Percentiles rank a stretch among this genome's conserved stretches.
Conservation (phyloP, 257 asterid species). For the Solanum paucissectum region DNA sequence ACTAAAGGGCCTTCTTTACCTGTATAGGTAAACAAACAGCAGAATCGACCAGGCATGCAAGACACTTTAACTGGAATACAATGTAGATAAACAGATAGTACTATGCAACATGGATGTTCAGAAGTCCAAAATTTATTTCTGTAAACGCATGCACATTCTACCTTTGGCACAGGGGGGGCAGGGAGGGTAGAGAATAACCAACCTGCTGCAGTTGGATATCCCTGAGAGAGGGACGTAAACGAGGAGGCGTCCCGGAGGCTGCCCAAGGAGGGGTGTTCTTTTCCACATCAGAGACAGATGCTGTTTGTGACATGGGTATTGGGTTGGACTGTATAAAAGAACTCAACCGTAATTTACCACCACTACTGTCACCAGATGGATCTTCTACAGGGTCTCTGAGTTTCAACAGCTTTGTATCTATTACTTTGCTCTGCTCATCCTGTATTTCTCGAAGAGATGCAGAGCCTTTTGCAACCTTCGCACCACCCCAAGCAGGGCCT, state of each 20-base stretch:
- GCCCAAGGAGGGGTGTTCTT: slow-evolving; percentile 89
- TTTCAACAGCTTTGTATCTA: slow-evolving; percentile 23
- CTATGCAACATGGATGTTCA: not conserved
- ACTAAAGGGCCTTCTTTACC: not conserved
- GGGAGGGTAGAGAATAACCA: not conserved
- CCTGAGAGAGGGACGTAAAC: slow-evolving; percentile 81
- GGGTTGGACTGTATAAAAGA: slow-evolving; percentile 58
- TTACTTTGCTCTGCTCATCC: slow-evolving; percentile 76
- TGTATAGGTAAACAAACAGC: not conserved
- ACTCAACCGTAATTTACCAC: slow-evolving; percentile 44
- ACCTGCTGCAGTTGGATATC: slow-evolving; percentile 97
- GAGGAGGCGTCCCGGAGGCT: slow-evolving; percentile 71
- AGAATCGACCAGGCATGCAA: not conserved
- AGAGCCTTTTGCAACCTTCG: slow-evolving; percentile 35
- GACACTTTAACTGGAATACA: not conserved
- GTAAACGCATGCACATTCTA: not conserved
- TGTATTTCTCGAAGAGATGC: slow-evolving; percentile 80
- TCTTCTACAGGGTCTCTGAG: slow-evolving; percentile 31
- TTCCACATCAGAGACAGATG: slow-evolving; percentile 53
- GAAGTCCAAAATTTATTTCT: not conserved
- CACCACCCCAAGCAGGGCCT: slow-evolving; percentile 99
- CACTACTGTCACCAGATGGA: slow-evolving; percentile 22
- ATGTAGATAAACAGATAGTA: not conserved
- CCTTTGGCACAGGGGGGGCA: not conserved
- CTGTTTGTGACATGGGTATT: slow-evolving; percentile 37